Evolutionary conservation across 805 yeast species (phyloP).

Genomic region (Pichia manshurica): DNA sequence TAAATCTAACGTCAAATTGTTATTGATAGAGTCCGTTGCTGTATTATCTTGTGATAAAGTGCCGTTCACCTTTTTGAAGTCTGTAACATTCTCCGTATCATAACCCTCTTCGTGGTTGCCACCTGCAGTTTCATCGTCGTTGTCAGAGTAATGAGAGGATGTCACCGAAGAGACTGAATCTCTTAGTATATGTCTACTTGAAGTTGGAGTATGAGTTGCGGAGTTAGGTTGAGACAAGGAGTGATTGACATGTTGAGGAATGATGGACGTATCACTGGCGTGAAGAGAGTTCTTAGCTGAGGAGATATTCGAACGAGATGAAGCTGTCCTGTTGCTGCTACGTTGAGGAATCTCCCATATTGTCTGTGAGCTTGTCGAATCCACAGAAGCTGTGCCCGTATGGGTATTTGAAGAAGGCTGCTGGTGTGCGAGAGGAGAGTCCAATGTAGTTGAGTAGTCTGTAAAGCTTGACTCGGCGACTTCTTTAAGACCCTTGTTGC

Average conservation of each 20-base stretch:
- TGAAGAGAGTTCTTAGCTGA: not conserved
- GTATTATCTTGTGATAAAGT: not conserved
- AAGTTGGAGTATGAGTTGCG: not conserved
- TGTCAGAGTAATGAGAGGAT: constrained; percentile 13
- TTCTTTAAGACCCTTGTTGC: too few species aligned
- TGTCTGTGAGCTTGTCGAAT: constrained; percentile 2
- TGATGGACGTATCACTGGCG: not conserved
- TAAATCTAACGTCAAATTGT: not conserved
- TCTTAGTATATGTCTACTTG: not conserved
- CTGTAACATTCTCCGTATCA: not conserved
- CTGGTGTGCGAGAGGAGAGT: too few species aligned
- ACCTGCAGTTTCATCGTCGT: not conserved
- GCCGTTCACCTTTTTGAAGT: not conserved
- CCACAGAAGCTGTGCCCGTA: too few species aligned
- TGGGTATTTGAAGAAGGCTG: not conserved
- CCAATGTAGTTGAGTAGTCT: too few species aligned
- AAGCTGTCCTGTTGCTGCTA: constrained; percentile 19
- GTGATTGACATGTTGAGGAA: not conserved
- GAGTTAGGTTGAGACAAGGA: not conserved
- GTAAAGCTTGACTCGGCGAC: too few species aligned
- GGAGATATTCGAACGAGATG: not conserved
- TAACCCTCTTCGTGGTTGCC: not conserved
- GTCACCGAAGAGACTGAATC: constrained; percentile 10
- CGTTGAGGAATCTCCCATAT: constrained; percentile 25
- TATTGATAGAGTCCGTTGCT: not conserved